Evolutionary conservation across 2,329 filamentous ascomycete species (phyloP).

Genomic region (Neurospora sp.): DNA sequence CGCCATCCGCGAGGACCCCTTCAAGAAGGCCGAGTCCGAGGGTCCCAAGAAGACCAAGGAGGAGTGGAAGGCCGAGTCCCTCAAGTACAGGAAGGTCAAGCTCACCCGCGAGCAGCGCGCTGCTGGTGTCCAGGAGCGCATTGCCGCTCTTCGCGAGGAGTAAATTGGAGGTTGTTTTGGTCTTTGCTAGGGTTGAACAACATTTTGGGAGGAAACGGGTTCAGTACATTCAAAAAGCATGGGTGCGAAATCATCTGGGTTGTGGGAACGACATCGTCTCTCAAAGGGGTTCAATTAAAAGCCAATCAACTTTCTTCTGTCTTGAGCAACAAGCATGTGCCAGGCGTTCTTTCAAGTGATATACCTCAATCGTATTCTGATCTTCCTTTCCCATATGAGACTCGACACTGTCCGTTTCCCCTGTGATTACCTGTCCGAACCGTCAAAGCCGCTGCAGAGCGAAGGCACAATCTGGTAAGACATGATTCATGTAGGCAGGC

Average conservation of each 20-base stretch:
- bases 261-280: slow-evolving; percentile 5
- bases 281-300: slow-evolving; percentile 10
- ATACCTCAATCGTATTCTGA: neutral
- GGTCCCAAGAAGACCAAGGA: slow-evolving; percentile 93
- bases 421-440: neutral
- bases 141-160: slow-evolving; percentile 62
- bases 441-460: neutral
- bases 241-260: slow-evolving; percentile 16
- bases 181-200: slow-evolving; percentile 10
- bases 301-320: slow-evolving; percentile 16
- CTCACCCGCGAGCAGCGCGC: slow-evolving; percentile 75
- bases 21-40: slow-evolving; percentile 74
- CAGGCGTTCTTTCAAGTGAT: neutral
- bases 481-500: neutral
- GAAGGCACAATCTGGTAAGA: neutral
- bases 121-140: slow-evolving; percentile 80
- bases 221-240: neutral
- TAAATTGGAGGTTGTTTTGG: slow-evolving; percentile 21
- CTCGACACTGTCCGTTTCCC: neutral
- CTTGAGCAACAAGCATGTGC: slow-evolving; percentile 1
- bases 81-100: slow-evolving; percentile 77
- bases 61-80: slow-evolving; percentile 89
- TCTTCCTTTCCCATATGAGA: neutral
- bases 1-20: slow-evolving; percentile 94
- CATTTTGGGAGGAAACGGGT: slow-evolving; percentile 8